Conservation (phyloP, 2,329 filamentous ascomycete species). For the Blastomyces parvus region DNA sequence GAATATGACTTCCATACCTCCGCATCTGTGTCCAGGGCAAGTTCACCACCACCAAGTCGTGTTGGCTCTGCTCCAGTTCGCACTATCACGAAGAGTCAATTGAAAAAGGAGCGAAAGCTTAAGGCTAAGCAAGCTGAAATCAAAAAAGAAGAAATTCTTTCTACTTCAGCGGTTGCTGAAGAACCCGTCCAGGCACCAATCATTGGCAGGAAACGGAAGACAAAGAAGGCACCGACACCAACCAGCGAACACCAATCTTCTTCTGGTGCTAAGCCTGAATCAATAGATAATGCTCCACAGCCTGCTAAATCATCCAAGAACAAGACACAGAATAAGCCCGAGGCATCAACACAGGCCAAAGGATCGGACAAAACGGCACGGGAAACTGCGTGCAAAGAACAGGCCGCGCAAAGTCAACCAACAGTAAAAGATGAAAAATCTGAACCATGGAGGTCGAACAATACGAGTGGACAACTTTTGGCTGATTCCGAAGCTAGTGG, state of each 20-base stretch:
- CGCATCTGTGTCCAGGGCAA: constrained; percentile 50
- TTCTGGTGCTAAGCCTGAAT: constrained; percentile 10
- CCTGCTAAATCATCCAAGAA: constrained; percentile 4
- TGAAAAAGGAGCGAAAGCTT: constrained; percentile 49
- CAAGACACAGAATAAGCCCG: constrained; percentile 5
- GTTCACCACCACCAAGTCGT: constrained; percentile 45
- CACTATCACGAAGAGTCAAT: constrained; percentile 52
- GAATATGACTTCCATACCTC: constrained; percentile 51
- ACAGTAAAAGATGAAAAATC: constrained; percentile 15
- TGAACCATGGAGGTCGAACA: constrained; percentile 32
- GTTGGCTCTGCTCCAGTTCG: constrained; percentile 52
- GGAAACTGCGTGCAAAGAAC: constrained; percentile 20
- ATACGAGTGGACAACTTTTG: constrained; percentile 33
- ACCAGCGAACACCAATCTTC: constrained; percentile 4
- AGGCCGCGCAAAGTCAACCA: constrained; percentile 8
- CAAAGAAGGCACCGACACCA: constrained; percentile 36
- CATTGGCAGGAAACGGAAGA: constrained; percentile 53
- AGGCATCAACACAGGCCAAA: constrained; percentile 4
- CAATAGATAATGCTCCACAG: constrained; percentile 3
- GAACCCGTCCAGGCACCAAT: constrained; percentile 53
- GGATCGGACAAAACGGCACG: constrained; percentile 12
- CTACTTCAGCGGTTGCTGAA: constrained; percentile 30
- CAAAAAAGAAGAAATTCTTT: constrained; percentile 33
- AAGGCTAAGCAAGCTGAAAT: constrained; percentile 40
- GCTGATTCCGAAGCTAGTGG: constrained; percentile 31